Evolutionary conservation across 2,329 filamentous ascomycete species (phyloP), one percentile per base, ranked within the genome.

Genomic region (Domatiomyces globalis): DNA sequence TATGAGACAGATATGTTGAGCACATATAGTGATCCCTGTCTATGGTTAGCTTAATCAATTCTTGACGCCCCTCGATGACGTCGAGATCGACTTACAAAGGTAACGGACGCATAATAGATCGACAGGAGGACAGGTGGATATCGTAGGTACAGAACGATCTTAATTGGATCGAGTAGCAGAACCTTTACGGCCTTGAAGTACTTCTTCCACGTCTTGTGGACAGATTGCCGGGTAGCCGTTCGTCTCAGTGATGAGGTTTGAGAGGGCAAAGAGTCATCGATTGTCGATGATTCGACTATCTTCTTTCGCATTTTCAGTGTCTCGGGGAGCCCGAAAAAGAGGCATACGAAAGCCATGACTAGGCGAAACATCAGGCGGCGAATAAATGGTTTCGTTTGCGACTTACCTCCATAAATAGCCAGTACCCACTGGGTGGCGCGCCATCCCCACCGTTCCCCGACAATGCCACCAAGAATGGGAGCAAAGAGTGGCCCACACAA

Each of bases 351-450:
- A 2, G 66, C 63, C 7, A 71, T 49, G 2, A 65, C 58, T 60
- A 46, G n/a, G 9, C 17, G 20, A 18, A 36, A 22, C 29, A 33
- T 54, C 17, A 60, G 49, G 18, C 20, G 20, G 33, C 17, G 42
- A 45, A 12, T 1, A 5, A 3, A 42, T 15, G 45, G 17, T 22
- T 9, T 36, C 15, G 8, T 36, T 17, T 4, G 20, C 6, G 25
- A 29, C 55, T 43, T 61, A 65, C 25, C 63, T 36, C 84, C 85
- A 61, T 84, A 90, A 18, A 81, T 80, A 19, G 78, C 75, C 42
- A 87, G 73, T 58, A 87, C 87, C 82, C 84, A 92, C 71, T 87
- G 79, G 1, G 84, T 85, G 42, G 80, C 80, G 59, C 83, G 73
- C 87, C 87, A 92, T 1, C 81, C 79, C 62, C 84, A 81, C 5